Evolutionary conservation across 805 yeast species (phyloP), one percentile per base, ranked within the genome.

Genomic region (Pichia nanzhaoensis): DNA sequence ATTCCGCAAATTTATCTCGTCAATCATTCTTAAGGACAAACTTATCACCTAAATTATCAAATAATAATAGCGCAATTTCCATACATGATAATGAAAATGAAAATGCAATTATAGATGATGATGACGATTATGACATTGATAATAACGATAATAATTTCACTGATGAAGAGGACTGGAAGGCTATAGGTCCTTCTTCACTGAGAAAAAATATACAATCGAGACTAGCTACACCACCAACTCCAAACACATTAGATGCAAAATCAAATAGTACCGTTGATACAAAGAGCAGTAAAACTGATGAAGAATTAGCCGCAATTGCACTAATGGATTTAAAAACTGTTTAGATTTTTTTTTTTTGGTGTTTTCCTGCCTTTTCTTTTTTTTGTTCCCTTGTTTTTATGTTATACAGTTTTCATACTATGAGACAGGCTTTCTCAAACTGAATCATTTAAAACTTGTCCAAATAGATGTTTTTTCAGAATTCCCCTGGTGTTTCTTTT

Each of bases 101-200:
- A 21, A 57, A 63, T 42, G 59, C 51, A 27, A 55, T 57, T 28
- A 34, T 34, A 12, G 45, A 42, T 35, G 51, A 50, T 22, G 44
- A 47, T 34, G 45, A 42, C 16, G 42, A 45, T n/a, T 27, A 39
- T 17, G 36, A 30, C 10, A 10, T 14, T 21, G 21, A 22, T 20
- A 16, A 39, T 39, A 28, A 28, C 19, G 36, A 35, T 37, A 35
- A 10, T 5, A 21, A 27, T n/a, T 22, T 33, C n/a, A 91, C 99
- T 0, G 99, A 91, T 63, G 98, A 91, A 59, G 99, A 91, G 64
- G 98, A 91, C 64, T 91, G 99, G 99, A 84, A 81, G 50, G 67
- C 88, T 0, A 82, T 90, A 44, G 97, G 97, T 1, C 89, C 96
- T 0, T 82, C 76, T 33, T 68, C 77, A 36, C 67, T 88, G 27